Percentiles rank a stretch among this genome's conserved stretches.
These are phyloP conservation scores for Pezicula neosporulosa DNA, from an alignment of 2,329 filamentous ascomycete genomes.

Conservation along the genomic window DNA sequence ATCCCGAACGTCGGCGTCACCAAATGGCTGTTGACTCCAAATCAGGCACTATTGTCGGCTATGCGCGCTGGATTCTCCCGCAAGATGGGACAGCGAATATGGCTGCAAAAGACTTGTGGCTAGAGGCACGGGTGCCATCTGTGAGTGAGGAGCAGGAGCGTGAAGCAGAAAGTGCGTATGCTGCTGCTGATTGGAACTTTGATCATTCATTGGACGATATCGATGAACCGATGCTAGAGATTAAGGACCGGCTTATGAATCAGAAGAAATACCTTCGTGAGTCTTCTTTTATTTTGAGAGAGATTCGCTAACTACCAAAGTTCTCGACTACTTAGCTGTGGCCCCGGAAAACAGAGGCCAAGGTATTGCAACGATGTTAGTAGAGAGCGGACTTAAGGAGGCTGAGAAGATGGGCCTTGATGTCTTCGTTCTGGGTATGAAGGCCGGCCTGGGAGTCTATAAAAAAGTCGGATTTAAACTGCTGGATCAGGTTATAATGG, in stretches of 20 bases:
- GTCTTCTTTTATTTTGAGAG: background rate
- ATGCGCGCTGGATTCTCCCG: constrained; percentile 19
- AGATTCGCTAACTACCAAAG: constrained; percentile 9
- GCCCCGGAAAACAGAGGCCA: constrained; percentile 25
- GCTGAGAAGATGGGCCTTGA: constrained; percentile 22
- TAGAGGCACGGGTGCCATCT: background rate
- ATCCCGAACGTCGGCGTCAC: constrained; percentile 14
- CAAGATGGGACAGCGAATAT: background rate
- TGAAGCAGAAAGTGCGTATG: background rate
- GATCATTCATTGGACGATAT: background rate
- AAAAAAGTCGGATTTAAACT: constrained; percentile 21
- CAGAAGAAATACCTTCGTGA: background rate
- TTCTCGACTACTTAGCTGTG: constrained; percentile 26
- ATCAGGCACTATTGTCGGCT: constrained; percentile 18
- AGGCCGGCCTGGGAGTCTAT: constrained; percentile 19
- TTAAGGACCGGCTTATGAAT: constrained; percentile 1
- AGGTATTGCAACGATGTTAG: constrained; percentile 22
- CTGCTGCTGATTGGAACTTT: background rate
- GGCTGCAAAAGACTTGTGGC: background rate
- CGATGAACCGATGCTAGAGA: background rate
- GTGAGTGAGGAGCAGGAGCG: background rate
- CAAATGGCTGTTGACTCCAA: constrained; percentile 17
- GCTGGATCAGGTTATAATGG: constrained; percentile 21
- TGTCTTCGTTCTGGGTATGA: constrained; percentile 22
- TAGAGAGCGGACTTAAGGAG: constrained; percentile 20